Evolutionary conservation across 164 flowering plant genomes (phyloP), one percentile per base, ranked within the genome.

Genomic region (Brasenia schreberi): DNA sequence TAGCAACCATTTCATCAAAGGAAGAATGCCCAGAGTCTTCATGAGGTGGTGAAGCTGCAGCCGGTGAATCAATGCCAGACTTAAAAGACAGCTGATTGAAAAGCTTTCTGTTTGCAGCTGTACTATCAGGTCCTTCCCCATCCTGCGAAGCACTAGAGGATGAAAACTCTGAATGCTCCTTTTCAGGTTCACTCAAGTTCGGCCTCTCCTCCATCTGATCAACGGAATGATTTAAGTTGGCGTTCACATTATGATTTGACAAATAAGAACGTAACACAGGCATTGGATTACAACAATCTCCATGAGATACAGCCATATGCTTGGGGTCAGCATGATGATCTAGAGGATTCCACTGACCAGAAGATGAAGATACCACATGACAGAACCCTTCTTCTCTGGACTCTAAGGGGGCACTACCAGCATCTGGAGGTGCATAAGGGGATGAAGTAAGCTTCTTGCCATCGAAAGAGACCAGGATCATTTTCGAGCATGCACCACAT

Each of bases 401-500:
- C 65, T 77, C 79, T 2, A 9, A 9, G 5, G 10, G 56, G 16
- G 16, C 16, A 14, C 56, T 49, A 61, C 27, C 69, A 18, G 75
- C 66, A 5, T 69, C 11, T 18, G 9, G n/a, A 18, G 19, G 18
- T 12, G 60, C 60, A 58, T 18, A 12, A 14, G 60, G 4, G 17
- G 83, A 75, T 65, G 79, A 63, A 68, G 77, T 67, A 68, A 84
- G 69, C 43, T 80, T 85, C 73, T 79, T 80, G 18, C 75, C 66
- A 18, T 80, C 73, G 66, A 79, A 58, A 11, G 70, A 58, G 65
- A 81, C 66, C 27, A 72, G 66, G 42, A 89, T 79, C 52, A 84
- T 67, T 7, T 81, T 69, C 42, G 87, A 85, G 73, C 97, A 92
- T 1, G 84, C 77, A 33, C 92, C 96, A 75, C 97, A 92, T 27